phyloP scores from a whole-genome alignment of 2,329 filamentous ascomycete species.

The Verticillium zaregamsianum region DNA sequence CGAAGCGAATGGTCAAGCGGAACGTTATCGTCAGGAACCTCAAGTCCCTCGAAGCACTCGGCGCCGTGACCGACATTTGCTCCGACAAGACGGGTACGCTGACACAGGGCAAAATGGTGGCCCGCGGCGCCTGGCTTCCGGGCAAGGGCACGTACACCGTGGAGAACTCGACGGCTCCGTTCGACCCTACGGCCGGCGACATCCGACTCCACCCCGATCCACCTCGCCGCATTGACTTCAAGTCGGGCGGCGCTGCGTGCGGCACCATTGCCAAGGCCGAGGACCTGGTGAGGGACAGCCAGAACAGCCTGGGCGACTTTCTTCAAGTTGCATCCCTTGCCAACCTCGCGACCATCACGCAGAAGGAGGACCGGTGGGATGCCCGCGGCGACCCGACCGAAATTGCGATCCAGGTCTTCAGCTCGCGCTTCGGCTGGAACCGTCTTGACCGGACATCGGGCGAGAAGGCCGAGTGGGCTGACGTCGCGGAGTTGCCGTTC shows the following conservation, averaged over 20 bases:
- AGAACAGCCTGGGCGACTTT: conserved; percentile 44
- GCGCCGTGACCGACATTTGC: conserved; percentile 44
- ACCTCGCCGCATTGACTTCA: conserved; percentile 6
- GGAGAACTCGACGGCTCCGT: conserved; percentile 48
- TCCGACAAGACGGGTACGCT: conserved; percentile 57
- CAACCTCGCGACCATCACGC: conserved; percentile 46
- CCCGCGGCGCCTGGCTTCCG: conserved; percentile 55
- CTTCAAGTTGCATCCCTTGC: conserved; percentile 56
- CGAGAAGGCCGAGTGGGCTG: conserved; percentile 44
- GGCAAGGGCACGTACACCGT: conserved; percentile 54
- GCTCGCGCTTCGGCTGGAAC: conserved; percentile 61
- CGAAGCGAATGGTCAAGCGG: conserved; percentile 47
- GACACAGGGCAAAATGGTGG: conserved; percentile 62
- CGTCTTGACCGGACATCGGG: conserved; percentile 46
- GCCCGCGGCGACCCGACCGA: conserved; percentile 65
- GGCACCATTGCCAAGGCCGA: conserved; percentile 19
- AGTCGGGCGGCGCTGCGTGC: conserved; percentile 14
- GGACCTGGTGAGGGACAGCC: conserved; percentile 35
- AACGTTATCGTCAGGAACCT: conserved; percentile 51
- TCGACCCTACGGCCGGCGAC: conserved; percentile 52
- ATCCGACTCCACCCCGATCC: conserved; percentile 30
- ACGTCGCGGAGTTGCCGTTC: conserved; percentile 65
- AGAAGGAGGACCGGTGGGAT: conserved; percentile 46
- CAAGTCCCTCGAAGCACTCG: conserved; percentile 52
- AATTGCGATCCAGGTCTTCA: conserved; percentile 69